Evolutionary conservation across 306 rosid species (phyloP).

Genomic region (Quercus glauca): DNA sequence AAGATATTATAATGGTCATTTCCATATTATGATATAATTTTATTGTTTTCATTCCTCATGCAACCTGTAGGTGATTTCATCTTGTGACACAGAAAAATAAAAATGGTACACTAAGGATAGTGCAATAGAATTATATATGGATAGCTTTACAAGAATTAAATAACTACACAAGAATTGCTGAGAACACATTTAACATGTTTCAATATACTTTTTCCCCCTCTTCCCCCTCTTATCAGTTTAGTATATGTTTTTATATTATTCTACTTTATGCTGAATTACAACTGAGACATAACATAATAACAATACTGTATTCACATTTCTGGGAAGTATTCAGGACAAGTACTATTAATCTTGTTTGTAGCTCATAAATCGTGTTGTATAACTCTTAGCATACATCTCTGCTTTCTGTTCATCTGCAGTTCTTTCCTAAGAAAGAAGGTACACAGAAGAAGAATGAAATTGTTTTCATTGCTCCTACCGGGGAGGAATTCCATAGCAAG

Average conservation of each 20-base stretch:
- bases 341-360: background rate
- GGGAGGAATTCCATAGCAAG: slow-evolving; percentile 66
- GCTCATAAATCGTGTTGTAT: background rate
- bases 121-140: background rate
- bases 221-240: background rate
- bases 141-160: background rate
- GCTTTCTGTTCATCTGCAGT: slow-evolving; percentile 37
- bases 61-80: background rate
- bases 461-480: slow-evolving; percentile 76
- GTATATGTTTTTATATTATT: background rate
- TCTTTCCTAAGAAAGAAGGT: slow-evolving; percentile 72
- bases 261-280: background rate
- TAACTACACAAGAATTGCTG: background rate
- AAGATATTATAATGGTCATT: background rate
- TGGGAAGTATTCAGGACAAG: background rate
- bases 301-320: background rate
- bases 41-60: background rate
- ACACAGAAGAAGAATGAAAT: slow-evolving; percentile 74
- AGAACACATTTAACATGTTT: background rate
- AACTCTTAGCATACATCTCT: slow-evolving; percentile 2
- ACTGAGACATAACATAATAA: background rate
- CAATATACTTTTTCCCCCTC: background rate
- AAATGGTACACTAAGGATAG: background rate
- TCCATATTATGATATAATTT: background rate
- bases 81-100: background rate